Evolutionary conservation across 768 basidiomycete species (phyloP).

Genomic region (Rhodotorula graminis): DNA sequence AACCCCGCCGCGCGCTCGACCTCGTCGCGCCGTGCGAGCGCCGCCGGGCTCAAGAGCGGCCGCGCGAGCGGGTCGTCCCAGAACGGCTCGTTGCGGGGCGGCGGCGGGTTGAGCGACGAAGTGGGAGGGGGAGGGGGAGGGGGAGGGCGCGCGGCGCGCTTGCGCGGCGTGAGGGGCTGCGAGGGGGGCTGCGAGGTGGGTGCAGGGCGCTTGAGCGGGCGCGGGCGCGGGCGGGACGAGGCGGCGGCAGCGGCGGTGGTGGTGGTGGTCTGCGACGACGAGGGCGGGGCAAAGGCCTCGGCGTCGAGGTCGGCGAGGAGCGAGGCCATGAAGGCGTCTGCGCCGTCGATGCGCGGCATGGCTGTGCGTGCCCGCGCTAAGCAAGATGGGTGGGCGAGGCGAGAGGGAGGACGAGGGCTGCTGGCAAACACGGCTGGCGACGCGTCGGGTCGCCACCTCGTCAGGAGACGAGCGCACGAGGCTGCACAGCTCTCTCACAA

Average conservation of each 20-base stretch:
- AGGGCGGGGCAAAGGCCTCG: constrained; percentile 53
- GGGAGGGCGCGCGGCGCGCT: not conserved
- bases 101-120: too few relatives aligned
- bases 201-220: too few relatives aligned
- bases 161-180: not conserved
- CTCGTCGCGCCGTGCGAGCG: not conserved
- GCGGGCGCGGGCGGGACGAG: not conserved
- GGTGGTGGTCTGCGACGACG: not conserved
- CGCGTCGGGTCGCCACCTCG: not conserved
- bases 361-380: not conserved
- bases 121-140: too few relatives aligned
- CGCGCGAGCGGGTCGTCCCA: constrained; percentile 10
- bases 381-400: not conserved
- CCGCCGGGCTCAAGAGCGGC: not conserved
- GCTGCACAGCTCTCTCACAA: too few relatives aligned
- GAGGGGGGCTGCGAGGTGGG: not conserved
- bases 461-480: too few relatives aligned
- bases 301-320: constrained; percentile 58
- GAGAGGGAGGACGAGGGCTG: not conserved
- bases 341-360: constrained; percentile 47
- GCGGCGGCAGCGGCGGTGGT: too few relatives aligned
- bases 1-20: not conserved
- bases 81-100: not conserved
- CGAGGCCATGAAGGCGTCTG: constrained; percentile 59
- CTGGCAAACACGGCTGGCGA: not conserved